Conservation (phyloP, 768 basidiomycete species). For the Mycena galericulata region DNA sequence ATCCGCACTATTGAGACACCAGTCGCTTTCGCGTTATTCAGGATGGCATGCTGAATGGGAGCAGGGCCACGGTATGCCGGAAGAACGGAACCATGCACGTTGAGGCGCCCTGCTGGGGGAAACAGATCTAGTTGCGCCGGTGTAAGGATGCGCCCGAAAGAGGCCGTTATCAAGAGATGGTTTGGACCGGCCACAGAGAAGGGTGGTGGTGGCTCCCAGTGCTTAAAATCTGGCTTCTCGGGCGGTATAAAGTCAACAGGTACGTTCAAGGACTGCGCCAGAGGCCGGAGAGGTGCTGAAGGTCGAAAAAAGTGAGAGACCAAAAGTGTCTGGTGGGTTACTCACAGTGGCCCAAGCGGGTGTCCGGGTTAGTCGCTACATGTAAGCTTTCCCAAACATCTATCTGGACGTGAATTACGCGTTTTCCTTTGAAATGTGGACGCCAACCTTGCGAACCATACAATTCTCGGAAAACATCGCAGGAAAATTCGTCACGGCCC, state of each 20-base stretch:
- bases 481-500: slow-evolving; percentile 92
- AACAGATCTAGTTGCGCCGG: slow-evolving; percentile 71
- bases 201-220: slow-evolving; percentile 68
- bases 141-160: slow-evolving; percentile 90
- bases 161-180: slow-evolving; percentile 86
- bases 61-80: slow-evolving; percentile 92
- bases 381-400: slow-evolving; percentile 82
- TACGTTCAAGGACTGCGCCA: slow-evolving; percentile 66
- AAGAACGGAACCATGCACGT: slow-evolving; percentile 91
- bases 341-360: slow-evolving; percentile 70
- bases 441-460: slow-evolving; percentile 70
- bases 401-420: slow-evolving; percentile 43
- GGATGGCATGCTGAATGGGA: slow-evolving; percentile 87
- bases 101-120: slow-evolving; percentile 68
- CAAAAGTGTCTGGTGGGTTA: slow-evolving; percentile 47
- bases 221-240: slow-evolving; percentile 67
- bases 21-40: slow-evolving; percentile 73
- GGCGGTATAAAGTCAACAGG: slow-evolving; percentile 73
- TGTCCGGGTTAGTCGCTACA: slow-evolving; percentile 81
- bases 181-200: slow-evolving; percentile 50
- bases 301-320: slow-evolving; percentile 19
- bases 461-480: slow-evolving; percentile 74
- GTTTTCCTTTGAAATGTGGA: not conserved
- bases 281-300: slow-evolving; percentile 76
- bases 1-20: slow-evolving; percentile 88